Evolutionary conservation across 2,329 filamentous ascomycete genomes (phyloP), one percentile per base, ranked within the genome.

Genomic region (Fusarium ramigenum): DNA sequence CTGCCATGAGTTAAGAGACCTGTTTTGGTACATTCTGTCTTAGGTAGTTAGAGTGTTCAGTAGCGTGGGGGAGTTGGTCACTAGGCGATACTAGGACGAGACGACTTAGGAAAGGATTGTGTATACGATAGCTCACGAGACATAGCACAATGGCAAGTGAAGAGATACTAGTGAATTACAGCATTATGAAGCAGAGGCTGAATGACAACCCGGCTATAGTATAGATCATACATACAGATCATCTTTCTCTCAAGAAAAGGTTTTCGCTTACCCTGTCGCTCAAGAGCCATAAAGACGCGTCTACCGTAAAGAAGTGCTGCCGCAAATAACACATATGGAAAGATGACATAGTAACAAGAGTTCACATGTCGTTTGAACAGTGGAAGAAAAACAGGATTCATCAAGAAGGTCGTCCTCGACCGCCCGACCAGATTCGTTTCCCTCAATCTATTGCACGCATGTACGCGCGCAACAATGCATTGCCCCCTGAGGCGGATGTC

Each of bases 151-250:
- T 32, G 37, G 21, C 19, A 25, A 42, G 21, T 39, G 18, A 46
- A 73, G 70, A 80, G 82, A 83, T 78, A 83, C 79, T 83, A 82
- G 77, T 81, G 81, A 82, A 85, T 84, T 85, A 85, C 82, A 84
- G 80, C 79, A 82, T 81, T 82, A 83, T 79, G 80, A 82, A 83
- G 79, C 79, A 81, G 77, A 83, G 80, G 81, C 81, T 76, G 78
- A 78, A 80, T 79, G 75, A 78, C 78, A 81, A 67, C 75, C 74
- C 74, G 67, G 73, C 71, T 68, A 69, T 73, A 68, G 60, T 67
- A 68, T 72, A 66, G 63, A 68, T 66, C 63, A 63, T 76, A 76
- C 64, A 74, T 78, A 68, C 74, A 77, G 60, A 75, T 73, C 69
- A 63, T 73, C 70, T 64, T 67, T 60, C 70, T 47, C 54, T 46